Base-by-base conservation (phyloP, 2,329 filamentous ascomycete species). In the Pseudocercospora fuligena region DNA sequence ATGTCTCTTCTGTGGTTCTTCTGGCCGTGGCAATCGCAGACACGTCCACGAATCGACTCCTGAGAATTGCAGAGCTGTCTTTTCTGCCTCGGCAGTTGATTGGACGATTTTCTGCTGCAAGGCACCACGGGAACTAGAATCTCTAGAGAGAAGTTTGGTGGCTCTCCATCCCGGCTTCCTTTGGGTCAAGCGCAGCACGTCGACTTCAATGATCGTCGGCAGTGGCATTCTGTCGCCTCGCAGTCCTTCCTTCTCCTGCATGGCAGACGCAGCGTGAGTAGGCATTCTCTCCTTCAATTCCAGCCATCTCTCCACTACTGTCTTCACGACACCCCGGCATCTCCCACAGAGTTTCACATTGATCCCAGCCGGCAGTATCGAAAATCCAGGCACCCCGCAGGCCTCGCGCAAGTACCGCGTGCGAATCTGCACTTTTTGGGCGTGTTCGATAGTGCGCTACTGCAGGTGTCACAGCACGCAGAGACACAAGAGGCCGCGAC, bases 351-450 rank as follows among this genome's bases (percentile, higher is more conserved):
- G 12, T 33, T 56, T 31, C 53, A 16, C 27, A 57, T 33, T 57
- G 53, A 57, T 57, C 53, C 53, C 53, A 23, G 27, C 27, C 21
- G 47, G 21, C 25, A 27, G 47, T 25, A 53, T 23, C 47, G 47
- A 53, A 53, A 23, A 53, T 33, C 53, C 53, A 57, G 53, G 53
- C 53, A 57, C 53, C 53, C 53, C 53, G 53, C 53, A 33, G 53
- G 14, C 29, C 19, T 36, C 56, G 19, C 31, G 6, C 27, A 56
- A 25, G 25, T 54, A 29, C 49, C 49, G 49, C 25, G 49, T 29
- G 33, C 9, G 40, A 43, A 43, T 43, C 16, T 43, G 27, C 23
- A 19, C 47, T 19, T 14, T 56, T 29, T 31, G 27, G 51, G 51
- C 51, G 16, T 31, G 7, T 12, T 56, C 23, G 27, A 56, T 27